A percentile compares a stretch with the other conserved stretches of the same genome.
These are phyloP conservation scores for Diaporthe ampelina DNA, from an alignment of 2,329 filamentous ascomycete species.

Conservation along the genomic window DNA sequence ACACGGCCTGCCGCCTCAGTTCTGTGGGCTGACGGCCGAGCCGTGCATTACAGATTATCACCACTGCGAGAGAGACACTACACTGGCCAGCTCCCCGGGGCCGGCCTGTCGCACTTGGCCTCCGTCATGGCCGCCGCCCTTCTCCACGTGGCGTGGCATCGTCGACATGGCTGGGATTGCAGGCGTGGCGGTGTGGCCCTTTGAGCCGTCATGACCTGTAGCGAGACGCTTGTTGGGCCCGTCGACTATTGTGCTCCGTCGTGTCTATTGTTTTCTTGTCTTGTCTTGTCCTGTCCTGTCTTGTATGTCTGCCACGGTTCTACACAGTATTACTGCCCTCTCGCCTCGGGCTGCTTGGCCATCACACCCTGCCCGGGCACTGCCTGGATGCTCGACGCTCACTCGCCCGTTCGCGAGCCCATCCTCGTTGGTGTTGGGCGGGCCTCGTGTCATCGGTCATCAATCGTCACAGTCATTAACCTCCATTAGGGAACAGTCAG, in stretches of 20 bases:
- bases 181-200: constrained; percentile 24
- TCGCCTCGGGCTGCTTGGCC: constrained; percentile 20
- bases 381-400: constrained; percentile 1
- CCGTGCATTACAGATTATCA: not conserved
- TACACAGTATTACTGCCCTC: no score
- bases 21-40: constrained; percentile 27
- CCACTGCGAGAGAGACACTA: not conserved
- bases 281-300: constrained; percentile 16
- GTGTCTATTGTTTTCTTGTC: constrained; percentile 23
- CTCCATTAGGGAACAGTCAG: constrained; percentile 10
- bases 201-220: not conserved
- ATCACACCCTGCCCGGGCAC: not conserved
- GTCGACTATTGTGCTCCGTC: not conserved
- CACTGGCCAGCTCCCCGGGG: not conserved
- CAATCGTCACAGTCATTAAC: not conserved
- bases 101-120: constrained; percentile 26
- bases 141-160: constrained; percentile 30
- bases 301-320: no score
- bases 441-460: constrained; percentile 17
- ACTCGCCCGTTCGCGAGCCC: constrained; percentile 27
- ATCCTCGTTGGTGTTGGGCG: constrained; percentile 15
- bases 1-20: constrained; percentile 24
- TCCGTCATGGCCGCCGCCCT: constrained; percentile 24
- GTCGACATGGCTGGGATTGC: constrained; percentile 29
- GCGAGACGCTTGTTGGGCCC: not conserved